Evolutionary conservation across 148 eudicot genomes (phyloP), one percentile per base, ranked within the genome.

Genomic region (Arctostaphylos glauca): DNA sequence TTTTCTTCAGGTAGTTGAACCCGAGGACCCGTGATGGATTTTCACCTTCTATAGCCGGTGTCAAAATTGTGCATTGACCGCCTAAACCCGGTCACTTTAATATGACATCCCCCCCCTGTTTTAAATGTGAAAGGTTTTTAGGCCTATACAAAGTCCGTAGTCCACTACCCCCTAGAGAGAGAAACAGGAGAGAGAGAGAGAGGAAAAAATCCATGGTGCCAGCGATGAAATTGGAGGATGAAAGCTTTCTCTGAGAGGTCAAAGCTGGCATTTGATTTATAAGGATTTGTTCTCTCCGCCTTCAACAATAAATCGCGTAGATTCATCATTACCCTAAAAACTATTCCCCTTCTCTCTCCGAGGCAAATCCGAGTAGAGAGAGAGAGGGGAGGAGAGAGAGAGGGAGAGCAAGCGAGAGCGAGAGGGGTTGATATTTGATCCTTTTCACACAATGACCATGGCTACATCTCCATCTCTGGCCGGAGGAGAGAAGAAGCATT

Each of bases 141-240:
- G 5, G 9, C 5, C 14, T 21, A 21, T 3, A 2, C 43, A 44
- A 23, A 56, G 31, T 70, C 56, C 50, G 54, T 64, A 64, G 82
- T 43, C 56, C 56, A 21, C 14, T 48, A 10, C 5, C 60, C 83
- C 55, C 76, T 82, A 66, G 89, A 82, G 81, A 74, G 80, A 54
- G 75, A 77, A 67, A 59, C 80, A 79, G 62, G 78, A 68, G 84
- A 81, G 81, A 82, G 86, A 52, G 78, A 68, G 84, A 81, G 81
- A 82, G 86, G 81, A 82, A 84, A 84, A 55, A 70, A 84, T 87
- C 59, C 74, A 77, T 58, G 78, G 68, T 90, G 98, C 95, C 98
- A 95, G 97, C 98, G 67, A 89, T 88, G 94, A 91, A 87, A 78
- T 89, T 89, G 95, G 90, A 90, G 94, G 91, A 93, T 89, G 90